Conservation (phyloP, 2,329 filamentous ascomycete species). For the Ophioceras dolichostomum region DNA sequence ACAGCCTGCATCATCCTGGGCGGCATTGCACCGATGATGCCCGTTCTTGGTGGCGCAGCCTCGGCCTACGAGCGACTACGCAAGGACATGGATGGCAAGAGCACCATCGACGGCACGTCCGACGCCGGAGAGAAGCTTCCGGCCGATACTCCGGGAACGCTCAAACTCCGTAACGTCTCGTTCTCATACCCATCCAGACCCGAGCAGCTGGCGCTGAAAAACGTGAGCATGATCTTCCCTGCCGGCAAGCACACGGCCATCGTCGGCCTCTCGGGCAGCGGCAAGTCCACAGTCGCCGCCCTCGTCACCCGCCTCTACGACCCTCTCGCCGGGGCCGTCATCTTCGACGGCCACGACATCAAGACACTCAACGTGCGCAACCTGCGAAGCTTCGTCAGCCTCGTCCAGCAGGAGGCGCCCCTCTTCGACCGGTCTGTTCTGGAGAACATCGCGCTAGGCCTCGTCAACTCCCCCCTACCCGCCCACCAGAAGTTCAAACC, state of each 20-base stretch:
- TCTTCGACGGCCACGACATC: constrained; percentile 23
- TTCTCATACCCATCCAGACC: constrained; percentile 33
- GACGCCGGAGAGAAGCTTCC: constrained; percentile 26
- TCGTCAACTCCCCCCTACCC: constrained; percentile 20
- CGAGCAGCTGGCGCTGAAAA: constrained; percentile 26
- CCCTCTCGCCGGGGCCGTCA: constrained; percentile 24
- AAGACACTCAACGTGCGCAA: constrained; percentile 20
- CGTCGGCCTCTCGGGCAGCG: constrained; percentile 39
- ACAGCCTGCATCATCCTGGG: constrained; percentile 48
- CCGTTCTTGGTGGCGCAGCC: constrained; percentile 45
- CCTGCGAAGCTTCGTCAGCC: constrained; percentile 17
- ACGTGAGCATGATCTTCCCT: constrained; percentile 23
- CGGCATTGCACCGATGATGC: constrained; percentile 49
- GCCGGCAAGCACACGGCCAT: constrained; percentile 38
- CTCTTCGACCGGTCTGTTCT: constrained; percentile 23
- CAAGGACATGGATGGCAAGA: constrained; percentile 41
- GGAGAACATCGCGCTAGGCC: constrained; percentile 30
- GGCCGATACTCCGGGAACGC: constrained; percentile 32
- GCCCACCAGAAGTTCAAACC: constrained; percentile 20
- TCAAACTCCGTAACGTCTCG: constrained; percentile 27
- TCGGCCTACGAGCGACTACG: constrained; percentile 45
- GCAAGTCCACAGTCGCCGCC: constrained; percentile 38
- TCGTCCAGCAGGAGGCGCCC: constrained; percentile 20
- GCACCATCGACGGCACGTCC: constrained; percentile 29
- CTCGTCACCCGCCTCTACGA: constrained; percentile 33